phyloP scores from a whole-genome alignment of 352 stramenopile genomes.

The Phytophthora brassicae region DNA sequence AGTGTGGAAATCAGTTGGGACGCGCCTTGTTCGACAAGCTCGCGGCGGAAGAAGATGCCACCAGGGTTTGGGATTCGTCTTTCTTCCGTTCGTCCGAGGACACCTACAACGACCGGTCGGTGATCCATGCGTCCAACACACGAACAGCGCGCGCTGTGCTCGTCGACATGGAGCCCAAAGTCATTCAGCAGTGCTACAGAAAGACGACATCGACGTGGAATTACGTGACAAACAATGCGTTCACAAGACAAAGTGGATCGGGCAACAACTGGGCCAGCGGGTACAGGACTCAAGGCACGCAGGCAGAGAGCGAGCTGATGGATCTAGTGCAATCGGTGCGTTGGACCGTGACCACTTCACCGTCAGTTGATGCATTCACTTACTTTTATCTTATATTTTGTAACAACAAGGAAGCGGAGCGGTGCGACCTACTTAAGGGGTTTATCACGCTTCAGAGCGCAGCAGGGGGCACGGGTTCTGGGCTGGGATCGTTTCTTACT shows the following conservation, averaged over 20 bases:
- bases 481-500: constrained; percentile 82
- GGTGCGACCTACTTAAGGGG: constrained; percentile 64
- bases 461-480: constrained; percentile 87
- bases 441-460: constrained; percentile 84
- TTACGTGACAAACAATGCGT: constrained; percentile 48
- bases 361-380: background rate
- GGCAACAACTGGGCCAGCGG: constrained; percentile 85
- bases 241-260: constrained; percentile 65
- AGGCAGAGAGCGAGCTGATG: constrained; percentile 42
- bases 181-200: constrained; percentile 56
- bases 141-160: constrained; percentile 63
- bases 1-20: constrained; percentile 81
- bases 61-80: constrained; percentile 1
- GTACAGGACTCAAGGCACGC: constrained; percentile 52
- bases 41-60: constrained; percentile 31
- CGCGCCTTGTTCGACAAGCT: constrained; percentile 64
- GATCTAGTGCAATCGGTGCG: constrained; percentile 55
- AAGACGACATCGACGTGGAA: constrained; percentile 27
- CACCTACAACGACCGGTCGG: constrained; percentile 16
- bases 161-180: constrained; percentile 85
- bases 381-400: background rate
- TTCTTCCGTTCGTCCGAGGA: constrained; percentile 39
- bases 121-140: constrained; percentile 20
- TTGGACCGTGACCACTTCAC: background rate
- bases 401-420: constrained; percentile 58